These are phyloP conservation scores for Amphicarpaea edgeworthii DNA, from an alignment of 306 rosid species.

Conservation along the genomic window DNA sequence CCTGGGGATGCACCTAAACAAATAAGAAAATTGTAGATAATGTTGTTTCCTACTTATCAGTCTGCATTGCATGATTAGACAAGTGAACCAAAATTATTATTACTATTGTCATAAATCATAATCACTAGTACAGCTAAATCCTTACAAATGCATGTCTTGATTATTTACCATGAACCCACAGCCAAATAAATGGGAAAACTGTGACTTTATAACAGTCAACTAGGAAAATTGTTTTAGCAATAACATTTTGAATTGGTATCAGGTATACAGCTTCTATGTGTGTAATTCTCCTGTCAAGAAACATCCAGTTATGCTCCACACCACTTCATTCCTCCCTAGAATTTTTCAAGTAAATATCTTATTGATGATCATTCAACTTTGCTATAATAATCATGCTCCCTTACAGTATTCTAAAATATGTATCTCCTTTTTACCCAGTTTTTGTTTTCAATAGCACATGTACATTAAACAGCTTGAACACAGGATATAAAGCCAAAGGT, in stretches of 20 bases:
- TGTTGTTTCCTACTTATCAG: background rate
- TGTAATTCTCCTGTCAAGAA: constrained; percentile 10
- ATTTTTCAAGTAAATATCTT: constrained; percentile 11
- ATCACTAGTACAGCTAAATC: background rate
- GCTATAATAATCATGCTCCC: constrained; percentile 1
- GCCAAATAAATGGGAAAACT: constrained; percentile 9
- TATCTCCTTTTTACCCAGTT: constrained; percentile 20
- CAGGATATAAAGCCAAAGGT: constrained; percentile 10
- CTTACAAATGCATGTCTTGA: constrained; percentile 25
- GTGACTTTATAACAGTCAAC: constrained; percentile 11
- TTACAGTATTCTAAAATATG: background rate
- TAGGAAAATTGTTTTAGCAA: constrained; percentile 1
- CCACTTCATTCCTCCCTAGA: constrained; percentile 18
- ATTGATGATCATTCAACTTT: background rate
- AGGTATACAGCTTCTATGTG: background rate
- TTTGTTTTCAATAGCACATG: constrained; percentile 21
- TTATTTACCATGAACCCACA: constrained; percentile 14
- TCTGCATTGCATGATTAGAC: constrained; percentile 16
- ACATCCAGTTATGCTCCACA: constrained; percentile 22
- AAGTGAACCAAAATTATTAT: constrained; percentile 8
- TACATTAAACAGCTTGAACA: constrained; percentile 29
- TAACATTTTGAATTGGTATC: constrained; percentile 1
- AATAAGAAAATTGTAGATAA: constrained; percentile 13
- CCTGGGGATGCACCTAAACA: background rate
- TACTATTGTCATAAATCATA: constrained; percentile 1